Base-by-base conservation (phyloP, 1,139 yeast genomes). In the Ogataea hybrid region DNA sequence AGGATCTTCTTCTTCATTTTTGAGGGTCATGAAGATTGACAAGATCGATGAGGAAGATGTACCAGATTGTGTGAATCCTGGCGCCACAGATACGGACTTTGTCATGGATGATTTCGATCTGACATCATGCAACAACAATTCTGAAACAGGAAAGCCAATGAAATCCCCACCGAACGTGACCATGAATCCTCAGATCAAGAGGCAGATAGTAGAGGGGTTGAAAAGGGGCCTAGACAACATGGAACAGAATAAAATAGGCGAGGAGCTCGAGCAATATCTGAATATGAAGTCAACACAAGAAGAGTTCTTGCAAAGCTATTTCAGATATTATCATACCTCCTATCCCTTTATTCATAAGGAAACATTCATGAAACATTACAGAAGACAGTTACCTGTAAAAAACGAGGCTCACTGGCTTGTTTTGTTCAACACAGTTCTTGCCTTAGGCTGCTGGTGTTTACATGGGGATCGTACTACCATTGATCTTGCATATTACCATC, bases 361-460 rank as follows among this genome's bases (percentile, higher is more conserved):
- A 16, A 66, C 76, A 1, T 79, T 80, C 51, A 55, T 78, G 53
- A 68, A 70, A 17, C 70, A 68, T 42, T 78, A 71, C 52, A 62
- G 67, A 20, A 69, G 68, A 37, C 65, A 65, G 37, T 44, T 68
- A 2, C 66, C 70, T 9, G 57, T 69, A 12, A 69, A 73, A 15
- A 59, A 68, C 36, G 67, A 67, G 29, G 44, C 32, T 42, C 67
- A 69, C 34, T 77, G 81, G 79, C 73, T 72, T 44, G 67, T 79
- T 12, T 56, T 80, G 20, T 58, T 76, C 35, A 73, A 79, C 51
- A 69, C 80, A 0, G 77, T 79, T 0, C 55, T 78, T 27, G 81
- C 85, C 0, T 59, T 80, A 10, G 86, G 86, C 9, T 73, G 83
- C 21, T 79, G 83, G 82, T 76, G 83, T 53, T 56, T 70, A 23